These are phyloP conservation scores for Colletotrichum sp. DNA, from an alignment of 2,329 filamentous ascomycete genomes.

Conservation along the genomic window DNA sequence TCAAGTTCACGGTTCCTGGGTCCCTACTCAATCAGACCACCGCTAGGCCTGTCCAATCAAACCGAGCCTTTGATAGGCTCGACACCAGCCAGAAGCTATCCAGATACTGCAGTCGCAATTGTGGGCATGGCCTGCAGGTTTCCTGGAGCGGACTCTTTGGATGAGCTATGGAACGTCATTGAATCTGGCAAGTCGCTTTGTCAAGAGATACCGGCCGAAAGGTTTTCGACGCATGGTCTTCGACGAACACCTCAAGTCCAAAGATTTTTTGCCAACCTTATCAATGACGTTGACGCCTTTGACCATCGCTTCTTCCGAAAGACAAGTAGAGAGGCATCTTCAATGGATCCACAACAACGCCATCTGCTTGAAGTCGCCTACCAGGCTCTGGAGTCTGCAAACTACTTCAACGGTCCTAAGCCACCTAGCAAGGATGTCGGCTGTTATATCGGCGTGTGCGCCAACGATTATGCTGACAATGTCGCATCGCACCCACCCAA, in stretches of 20 bases:
- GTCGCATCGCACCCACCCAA: conserved; percentile 22
- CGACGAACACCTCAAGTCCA: background rate
- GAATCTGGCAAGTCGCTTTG: background rate
- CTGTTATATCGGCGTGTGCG: conserved; percentile 23
- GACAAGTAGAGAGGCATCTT: conserved; percentile 26
- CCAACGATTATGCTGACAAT: conserved; percentile 25
- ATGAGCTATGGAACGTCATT: background rate
- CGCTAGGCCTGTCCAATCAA: background rate
- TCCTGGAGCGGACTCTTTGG: background rate
- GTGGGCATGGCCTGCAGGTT: background rate
- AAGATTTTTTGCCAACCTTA: conserved; percentile 3
- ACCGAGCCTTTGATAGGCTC: background rate
- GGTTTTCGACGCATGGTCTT: background rate
- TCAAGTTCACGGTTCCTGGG: background rate
- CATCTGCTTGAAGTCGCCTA: conserved; percentile 37
- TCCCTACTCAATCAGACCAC: background rate
- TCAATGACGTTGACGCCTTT: conserved; percentile 29
- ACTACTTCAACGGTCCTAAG: conserved; percentile 26
- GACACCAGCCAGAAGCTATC: background rate
- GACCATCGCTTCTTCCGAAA: conserved; percentile 46
- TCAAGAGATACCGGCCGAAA: background rate
- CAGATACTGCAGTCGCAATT: background rate
- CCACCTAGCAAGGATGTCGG: conserved; percentile 32
- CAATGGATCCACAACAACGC: conserved; percentile 37
- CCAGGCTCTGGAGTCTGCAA: conserved; percentile 30